Evolutionary conservation across 371 early-diverging fungal genomes (phyloP).

Genomic region (Phascolomyces articulosus): DNA sequence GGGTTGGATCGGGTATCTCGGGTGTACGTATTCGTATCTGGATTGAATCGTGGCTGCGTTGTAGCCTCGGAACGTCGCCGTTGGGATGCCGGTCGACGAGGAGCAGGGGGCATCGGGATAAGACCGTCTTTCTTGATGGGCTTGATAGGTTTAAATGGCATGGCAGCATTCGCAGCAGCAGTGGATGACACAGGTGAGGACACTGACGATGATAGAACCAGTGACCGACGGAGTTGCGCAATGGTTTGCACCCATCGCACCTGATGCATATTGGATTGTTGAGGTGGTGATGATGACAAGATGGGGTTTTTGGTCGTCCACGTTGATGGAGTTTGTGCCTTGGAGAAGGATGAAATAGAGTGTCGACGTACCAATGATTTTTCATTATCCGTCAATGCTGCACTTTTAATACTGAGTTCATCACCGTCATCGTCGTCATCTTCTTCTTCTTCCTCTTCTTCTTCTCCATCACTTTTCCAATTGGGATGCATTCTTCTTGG

Average conservation of each 20-base stretch:
- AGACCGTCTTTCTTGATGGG: constrained; percentile 18
- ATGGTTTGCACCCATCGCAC: constrained; percentile 28
- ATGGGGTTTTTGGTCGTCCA: constrained; percentile 31
- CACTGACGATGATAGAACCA: constrained; percentile 21
- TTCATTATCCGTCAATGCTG: constrained; percentile 7
- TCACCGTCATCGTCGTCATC: constrained; percentile 15
- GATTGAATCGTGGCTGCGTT: constrained; percentile 53
- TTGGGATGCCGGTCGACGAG: constrained; percentile 28
- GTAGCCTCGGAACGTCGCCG: constrained; percentile 55
- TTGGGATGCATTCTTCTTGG: constrained; percentile 19
- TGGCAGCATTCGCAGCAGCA: not conserved
- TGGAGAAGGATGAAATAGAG: constrained; percentile 39
- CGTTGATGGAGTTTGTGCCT: constrained; percentile 29
- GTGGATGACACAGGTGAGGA: constrained; percentile 1
- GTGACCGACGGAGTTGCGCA: constrained; percentile 28
- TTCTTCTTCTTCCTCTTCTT: constrained; percentile 21
- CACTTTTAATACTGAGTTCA: constrained; percentile 8
- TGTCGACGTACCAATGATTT: constrained; percentile 31
- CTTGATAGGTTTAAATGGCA: not conserved
- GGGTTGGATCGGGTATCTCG: constrained; percentile 66
- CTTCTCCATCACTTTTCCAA: constrained; percentile 34
- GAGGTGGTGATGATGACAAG: constrained; percentile 45
- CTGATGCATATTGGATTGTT: constrained; percentile 21
- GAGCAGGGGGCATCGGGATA: constrained; percentile 54
- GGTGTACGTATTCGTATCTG: constrained; percentile 52